Evolutionary conservation across 257 asterid genomes (phyloP).

Genomic region (Nemophila menziesii): DNA sequence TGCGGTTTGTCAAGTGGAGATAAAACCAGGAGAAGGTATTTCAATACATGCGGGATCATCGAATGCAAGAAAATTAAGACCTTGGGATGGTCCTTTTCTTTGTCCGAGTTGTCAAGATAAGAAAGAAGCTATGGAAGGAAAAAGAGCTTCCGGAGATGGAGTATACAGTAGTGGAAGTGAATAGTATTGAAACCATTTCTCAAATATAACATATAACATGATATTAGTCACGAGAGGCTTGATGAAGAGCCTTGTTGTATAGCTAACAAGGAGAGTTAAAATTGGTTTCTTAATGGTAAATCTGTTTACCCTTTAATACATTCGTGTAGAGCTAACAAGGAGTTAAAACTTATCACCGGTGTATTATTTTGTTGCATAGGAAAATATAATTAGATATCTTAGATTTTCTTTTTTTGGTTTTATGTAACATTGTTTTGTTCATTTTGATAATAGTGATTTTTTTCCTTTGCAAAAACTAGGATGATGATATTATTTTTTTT

Average conservation of each 20-base stretch:
- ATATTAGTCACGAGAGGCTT: conserved; percentile 18
- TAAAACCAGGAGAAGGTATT: conserved; percentile 89
- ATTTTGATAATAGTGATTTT: conserved; percentile 26
- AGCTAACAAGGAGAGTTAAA: conserved; percentile 22
- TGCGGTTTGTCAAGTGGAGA: conserved; percentile 88
- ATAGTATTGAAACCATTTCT: conserved; percentile 26
- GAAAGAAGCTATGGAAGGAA: conserved; percentile 99
- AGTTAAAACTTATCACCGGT: conserved; percentile 16
- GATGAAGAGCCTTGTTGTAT: conserved; percentile 19
- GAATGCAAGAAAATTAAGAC: conserved; percentile 56
- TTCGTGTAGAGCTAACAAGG: conserved; percentile 22
- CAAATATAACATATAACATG: conserved; percentile 5
- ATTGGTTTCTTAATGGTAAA: conserved; percentile 12
- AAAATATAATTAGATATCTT: conserved; percentile 24
- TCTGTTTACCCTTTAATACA: conserved; percentile 22
- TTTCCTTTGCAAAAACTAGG: not conserved
- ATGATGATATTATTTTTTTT: too few species aligned
- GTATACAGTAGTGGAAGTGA: conserved; percentile 78
- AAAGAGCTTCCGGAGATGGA: conserved; percentile 60
- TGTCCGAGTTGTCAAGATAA: conserved; percentile 87
- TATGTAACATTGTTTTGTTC: conserved; percentile 12
- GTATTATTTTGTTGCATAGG: conserved; percentile 26
- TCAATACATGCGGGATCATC: conserved; percentile 55
- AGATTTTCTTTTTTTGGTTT: conserved; percentile 15
- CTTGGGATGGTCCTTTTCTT: conserved; percentile 98